Percentiles rank a stretch among this genome's conserved stretches.
These are phyloP conservation scores for Pyricularia sp. DNA, from an alignment of 2,329 filamentous ascomycete species.

Conservation along the genomic window DNA sequence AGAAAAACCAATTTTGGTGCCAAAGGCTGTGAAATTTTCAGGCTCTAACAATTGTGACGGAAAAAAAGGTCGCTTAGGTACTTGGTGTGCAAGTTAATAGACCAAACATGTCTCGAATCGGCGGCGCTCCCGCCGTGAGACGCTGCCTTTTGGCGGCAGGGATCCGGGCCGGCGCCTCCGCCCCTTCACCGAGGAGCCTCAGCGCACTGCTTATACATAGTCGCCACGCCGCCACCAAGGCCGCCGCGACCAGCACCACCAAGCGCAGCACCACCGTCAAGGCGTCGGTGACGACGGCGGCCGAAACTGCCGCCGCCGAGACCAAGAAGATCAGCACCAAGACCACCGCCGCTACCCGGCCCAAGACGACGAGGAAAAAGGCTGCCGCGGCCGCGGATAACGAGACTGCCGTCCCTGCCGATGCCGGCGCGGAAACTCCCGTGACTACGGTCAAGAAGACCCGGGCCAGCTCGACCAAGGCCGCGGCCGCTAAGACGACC, in stretches of 20 bases:
- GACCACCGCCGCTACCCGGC: not conserved
- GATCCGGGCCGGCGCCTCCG: not conserved
- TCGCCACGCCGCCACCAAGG: not conserved
- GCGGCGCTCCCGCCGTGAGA: not conserved
- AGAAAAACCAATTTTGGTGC: not conserved
- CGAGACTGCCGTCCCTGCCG: not conserved
- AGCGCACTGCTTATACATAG: not conserved
- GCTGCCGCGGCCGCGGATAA: not conserved
- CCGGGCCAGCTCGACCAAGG: slow-evolving; percentile 1
- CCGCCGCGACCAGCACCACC: not conserved
- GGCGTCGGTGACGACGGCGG: not conserved
- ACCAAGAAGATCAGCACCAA: slow-evolving; percentile 4
- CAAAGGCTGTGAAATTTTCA: not conserved
- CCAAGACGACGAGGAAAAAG: slow-evolving; percentile 2
- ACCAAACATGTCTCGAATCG: not conserved
- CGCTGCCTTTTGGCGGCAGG: slow-evolving; percentile 1
- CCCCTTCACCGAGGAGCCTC: not conserved
- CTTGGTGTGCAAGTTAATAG: not conserved
- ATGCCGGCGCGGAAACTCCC: not conserved
- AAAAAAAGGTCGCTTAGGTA: not conserved
- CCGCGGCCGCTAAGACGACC: not conserved
- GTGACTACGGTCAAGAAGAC: not conserved
- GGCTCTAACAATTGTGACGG: not conserved
- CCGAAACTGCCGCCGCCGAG: not conserved
- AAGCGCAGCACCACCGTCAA: not conserved